Base-by-base conservation (phyloP, 2,329 filamentous ascomycete species). In the Verticillium nonalfalfae region DNA sequence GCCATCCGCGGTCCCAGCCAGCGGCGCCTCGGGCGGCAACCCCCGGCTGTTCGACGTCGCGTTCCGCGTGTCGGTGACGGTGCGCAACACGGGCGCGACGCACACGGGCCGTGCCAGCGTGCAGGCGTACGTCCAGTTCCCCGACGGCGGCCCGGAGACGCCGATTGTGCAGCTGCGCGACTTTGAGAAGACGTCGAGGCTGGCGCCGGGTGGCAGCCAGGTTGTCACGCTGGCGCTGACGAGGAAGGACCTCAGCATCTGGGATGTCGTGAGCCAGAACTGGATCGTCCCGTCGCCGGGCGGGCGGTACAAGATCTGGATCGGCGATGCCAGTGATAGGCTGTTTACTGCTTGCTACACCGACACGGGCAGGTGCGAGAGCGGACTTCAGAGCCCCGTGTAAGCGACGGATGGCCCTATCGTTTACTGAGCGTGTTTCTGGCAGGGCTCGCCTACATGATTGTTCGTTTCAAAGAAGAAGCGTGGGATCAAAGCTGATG, bases 211-310 rank as follows among this genome's bases (percentile, higher is more conserved):
- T 0, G 77, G 85, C 69, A 80, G 73, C 3, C 73, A 74, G 61
- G 79, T 74, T 0, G 81, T 91, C 0, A 77, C 79, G 21, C 79
- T 92, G 67, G 74, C 77, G 0, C 67, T 92, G 61, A 90, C 82
- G 7, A 81, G 90, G 61, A 84, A 88, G 67, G 90, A 92, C 69
- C 61, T 92, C 60, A 91, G 89, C 66, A 88, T 90, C 56, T 92
- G 90, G 90, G 88, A 90, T 69, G 81, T 85, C 0, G 73, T 76
- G 6, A 71, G 76, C 50, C 88, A 91, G 75, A 90, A 91, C 66
- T 93, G 90, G 90, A 80, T 85, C 1, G 71, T 81, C 9, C 76
- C 76, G 5, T 68, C 64, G 1, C 68, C 74, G 1, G 68, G 74
- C 36, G 76, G 75, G 1, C 66, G 61, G 21, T 78, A 77, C 54